Evolutionary conservation across 2,329 filamentous ascomycete genomes (phyloP), one percentile per base, ranked within the genome.

Genomic region (Trichoderma sp.): DNA sequence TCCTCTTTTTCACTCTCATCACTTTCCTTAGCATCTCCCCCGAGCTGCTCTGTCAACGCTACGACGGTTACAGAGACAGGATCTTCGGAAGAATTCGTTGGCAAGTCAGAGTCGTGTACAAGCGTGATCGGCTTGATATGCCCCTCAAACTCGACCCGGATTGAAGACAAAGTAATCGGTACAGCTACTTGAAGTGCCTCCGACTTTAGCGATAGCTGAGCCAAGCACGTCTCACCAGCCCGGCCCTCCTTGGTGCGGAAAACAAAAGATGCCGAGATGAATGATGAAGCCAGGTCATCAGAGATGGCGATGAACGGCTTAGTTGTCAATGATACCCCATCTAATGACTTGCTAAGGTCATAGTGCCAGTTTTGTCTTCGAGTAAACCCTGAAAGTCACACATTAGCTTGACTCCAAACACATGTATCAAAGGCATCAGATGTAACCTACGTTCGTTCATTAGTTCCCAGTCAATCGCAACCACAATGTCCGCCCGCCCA

Each of bases 381-480:
- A 5, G 81, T 80, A 73, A 89, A 90, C 60, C 78, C 87, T 88
- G 65, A 45, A 54, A 15, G 5, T 25, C 59, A 9, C 15, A 9
- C 9, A 48, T 67, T 35, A 54, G 37, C 53, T 10, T 34, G 8
- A 22, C 27, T n/a, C 52, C 63, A 37, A 15, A 9, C 37, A 27
- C 29, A 22, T 29, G 35, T 25, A n/a, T 27, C 17, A 19, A 6
- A n/a, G 15, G 2, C 5, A 15, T 29, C 42, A 27, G 2, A 32
- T 34, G 6, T 15, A 4, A 80, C 86, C 75, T 78, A 89, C 87
- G 81, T 53, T 77, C 83, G 68, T 87, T 82, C 75, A 90, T 80
- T 53, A 91, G 79, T 73, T 90, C 89, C 86, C 89, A 90, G 73
- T 90, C 87, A 60, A 89, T 84, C 32, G 87, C 82, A 39, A 90